Evolutionary conservation across 2,329 filamentous ascomycete species (phyloP), one percentile per base, ranked within the genome.

Genomic region (Endothia cerciana): DNA sequence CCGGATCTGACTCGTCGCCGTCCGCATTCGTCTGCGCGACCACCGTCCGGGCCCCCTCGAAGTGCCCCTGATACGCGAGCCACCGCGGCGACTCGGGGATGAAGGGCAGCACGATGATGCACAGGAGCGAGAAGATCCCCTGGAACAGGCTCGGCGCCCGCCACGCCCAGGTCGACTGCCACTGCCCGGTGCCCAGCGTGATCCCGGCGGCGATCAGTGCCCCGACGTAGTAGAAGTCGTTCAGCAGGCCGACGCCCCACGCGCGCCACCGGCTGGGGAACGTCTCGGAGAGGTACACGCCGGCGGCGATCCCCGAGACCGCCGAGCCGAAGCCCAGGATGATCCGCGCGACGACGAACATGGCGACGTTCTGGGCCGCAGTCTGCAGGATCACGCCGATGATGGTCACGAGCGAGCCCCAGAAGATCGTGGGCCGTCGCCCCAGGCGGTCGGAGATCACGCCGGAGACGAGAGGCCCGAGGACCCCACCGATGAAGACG

Each of bases 401-500:
- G 11, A 84, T 69, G 1, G 79, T 82, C 15, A 83, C 70, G 2
- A 77, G 63, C 0, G 78, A 79, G 5, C 70, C 73, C 70, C 75
- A 77, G 55, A 83, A 77, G 13, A 83, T 78, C 4, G 80, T 76
- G 8, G 77, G 77, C 19, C 79, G 77, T 13, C 82, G 79, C 4
- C 81, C 81, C 0, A 79, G 72, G 36, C 71, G 71, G 71, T 84
- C 82, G 0, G 79, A 74, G 49, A 80, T 72, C 3, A 78, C 68
- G 25, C 80, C 81, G 1, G 77, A 78, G 38, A 81, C 68, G 8
- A 85, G 71, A 1, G 78, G 78, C 25, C 79, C 81, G 6, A 87
- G 61, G 38, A 79, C 76, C 40, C 79, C 78, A 13, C 85, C 85
- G 59, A 87, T 83, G 70, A 81, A 86, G n/a, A 83, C 79, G 1